These are phyloP conservation scores for Phytomonas sp. DNA, from an alignment of 208 protist species.

Conservation along the genomic window DNA sequence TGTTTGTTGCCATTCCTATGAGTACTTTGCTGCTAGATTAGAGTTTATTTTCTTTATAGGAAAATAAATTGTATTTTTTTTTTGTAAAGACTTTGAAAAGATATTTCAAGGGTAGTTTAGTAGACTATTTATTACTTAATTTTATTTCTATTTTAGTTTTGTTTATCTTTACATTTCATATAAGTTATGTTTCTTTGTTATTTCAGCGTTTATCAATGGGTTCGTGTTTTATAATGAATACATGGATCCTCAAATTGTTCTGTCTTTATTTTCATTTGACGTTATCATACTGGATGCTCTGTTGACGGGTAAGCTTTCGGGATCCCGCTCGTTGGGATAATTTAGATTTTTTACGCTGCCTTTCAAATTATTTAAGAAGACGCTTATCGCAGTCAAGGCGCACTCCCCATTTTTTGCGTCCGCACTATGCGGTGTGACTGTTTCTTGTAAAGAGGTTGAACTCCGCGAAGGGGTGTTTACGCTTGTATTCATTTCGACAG, in stretches of 20 bases:
- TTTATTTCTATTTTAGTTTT: no score
- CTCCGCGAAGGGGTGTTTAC: not conserved
- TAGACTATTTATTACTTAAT: no score
- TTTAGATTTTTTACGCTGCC: not conserved
- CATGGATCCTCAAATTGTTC: not conserved
- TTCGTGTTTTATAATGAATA: conserved; percentile 1
- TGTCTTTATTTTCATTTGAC: conserved; percentile 1
- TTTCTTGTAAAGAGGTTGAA: not conserved
- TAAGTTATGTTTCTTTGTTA: not conserved
- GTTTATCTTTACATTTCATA: no score
- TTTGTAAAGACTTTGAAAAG: no score
- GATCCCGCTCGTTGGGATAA: not conserved
- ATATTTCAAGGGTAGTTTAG: no score
- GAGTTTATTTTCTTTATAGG: not conserved
- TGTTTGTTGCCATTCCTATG: no score
- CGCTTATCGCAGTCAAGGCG: not conserved
- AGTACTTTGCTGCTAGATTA: no score
- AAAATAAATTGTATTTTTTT: not conserved
- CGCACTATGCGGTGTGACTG: not conserved
- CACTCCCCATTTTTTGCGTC: not conserved
- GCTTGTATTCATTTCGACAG: not conserved
- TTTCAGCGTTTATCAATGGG: not conserved
- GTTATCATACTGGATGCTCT: not conserved
- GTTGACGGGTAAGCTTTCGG: not conserved
- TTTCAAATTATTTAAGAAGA: not conserved